These are phyloP conservation scores for Metschnikowia koreensis DNA, from an alignment of 805 yeast genomes.

Conservation along the genomic window DNA sequence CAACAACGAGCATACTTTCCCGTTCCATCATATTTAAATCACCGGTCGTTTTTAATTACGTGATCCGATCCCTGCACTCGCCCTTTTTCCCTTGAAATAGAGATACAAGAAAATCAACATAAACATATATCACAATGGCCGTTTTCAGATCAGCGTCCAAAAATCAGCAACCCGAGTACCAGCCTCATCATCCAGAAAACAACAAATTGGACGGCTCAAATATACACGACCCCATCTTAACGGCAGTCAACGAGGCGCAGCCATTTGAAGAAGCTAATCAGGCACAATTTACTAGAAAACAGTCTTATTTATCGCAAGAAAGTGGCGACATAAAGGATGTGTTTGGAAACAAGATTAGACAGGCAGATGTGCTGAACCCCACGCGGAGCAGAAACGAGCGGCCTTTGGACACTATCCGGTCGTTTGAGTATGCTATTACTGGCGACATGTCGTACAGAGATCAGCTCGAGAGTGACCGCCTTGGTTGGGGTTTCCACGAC, in stretches of 20 bases:
- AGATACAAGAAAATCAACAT: not conserved
- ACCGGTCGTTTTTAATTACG: not conserved
- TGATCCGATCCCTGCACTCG: not conserved
- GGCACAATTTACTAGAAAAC: conserved; percentile 42
- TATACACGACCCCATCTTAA: conserved; percentile 79
- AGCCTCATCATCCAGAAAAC: conserved; percentile 52
- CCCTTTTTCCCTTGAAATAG: not conserved
- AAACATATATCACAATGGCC: conserved; percentile 11
- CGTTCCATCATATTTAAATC: not conserved
- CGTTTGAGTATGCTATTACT: conserved; percentile 91
- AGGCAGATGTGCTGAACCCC: conserved; percentile 90
- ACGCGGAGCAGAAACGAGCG: conserved; percentile 91
- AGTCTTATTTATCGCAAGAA: conserved; percentile 45
- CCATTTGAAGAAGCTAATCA: conserved; percentile 72
- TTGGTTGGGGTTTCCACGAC: conserved; percentile 87
- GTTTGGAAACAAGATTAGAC: conserved; percentile 76
- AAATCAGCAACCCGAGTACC: conserved; percentile 21
- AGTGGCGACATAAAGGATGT: conserved; percentile 67
- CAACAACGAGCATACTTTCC: not conserved
- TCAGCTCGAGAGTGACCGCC: conserved; percentile 70
- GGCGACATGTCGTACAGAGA: conserved; percentile 81
- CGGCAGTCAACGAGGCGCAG: conserved; percentile 93
- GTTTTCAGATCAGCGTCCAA: conserved; percentile 23
- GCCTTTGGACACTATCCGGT: conserved; percentile 92
- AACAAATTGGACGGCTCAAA: conserved; percentile 11